phyloP scores from a whole-genome alignment of 2,329 filamentous ascomycete genomes.

The Xylariales sp. region DNA sequence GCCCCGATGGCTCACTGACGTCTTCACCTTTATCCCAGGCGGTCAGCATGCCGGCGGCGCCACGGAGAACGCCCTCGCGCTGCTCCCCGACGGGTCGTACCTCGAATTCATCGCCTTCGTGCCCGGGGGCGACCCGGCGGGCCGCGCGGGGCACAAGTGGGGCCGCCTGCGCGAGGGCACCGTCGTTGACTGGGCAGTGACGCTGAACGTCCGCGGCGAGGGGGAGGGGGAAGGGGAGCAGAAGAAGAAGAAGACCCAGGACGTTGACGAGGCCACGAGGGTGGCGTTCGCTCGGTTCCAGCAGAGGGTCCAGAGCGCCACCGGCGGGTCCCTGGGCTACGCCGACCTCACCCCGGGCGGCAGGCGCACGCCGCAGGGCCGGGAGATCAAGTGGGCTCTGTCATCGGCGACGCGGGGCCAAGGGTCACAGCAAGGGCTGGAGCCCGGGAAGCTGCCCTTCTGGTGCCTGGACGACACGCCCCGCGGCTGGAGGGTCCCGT shows the following conservation, averaged over 20 bases:
- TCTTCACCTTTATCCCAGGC: conserved; percentile 56
- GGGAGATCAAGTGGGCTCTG: conserved; percentile 55
- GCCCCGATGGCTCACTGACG: conserved; percentile 44
- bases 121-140: conserved; percentile 32
- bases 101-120: conserved; percentile 64
- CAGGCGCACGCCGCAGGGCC: conserved; percentile 49
- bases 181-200: conserved; percentile 59
- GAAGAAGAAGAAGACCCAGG: conserved; percentile 32
- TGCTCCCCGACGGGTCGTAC: conserved; percentile 61
- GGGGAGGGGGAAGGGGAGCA: neutral
- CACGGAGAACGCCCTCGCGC: conserved; percentile 58
- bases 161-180: conserved; percentile 42
- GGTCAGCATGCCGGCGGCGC: conserved; percentile 56
- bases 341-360: conserved; percentile 45
- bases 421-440: conserved; percentile 12
- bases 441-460: conserved; percentile 54
- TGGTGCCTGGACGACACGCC: conserved; percentile 62
- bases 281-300: no score
- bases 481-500: conserved; percentile 50
- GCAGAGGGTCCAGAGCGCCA: no score
- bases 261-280: no score
- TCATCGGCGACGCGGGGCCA: conserved; percentile 35
- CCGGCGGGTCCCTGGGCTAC: conserved; percentile 45
- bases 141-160: conserved; percentile 53
- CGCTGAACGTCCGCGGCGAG: conserved; percentile 23